A percentile compares a stretch with the other conserved stretches of the same genome.
Conservation (phyloP, 768 basidiomycete genomes). For the Xerocomellus amylosporus region DNA sequence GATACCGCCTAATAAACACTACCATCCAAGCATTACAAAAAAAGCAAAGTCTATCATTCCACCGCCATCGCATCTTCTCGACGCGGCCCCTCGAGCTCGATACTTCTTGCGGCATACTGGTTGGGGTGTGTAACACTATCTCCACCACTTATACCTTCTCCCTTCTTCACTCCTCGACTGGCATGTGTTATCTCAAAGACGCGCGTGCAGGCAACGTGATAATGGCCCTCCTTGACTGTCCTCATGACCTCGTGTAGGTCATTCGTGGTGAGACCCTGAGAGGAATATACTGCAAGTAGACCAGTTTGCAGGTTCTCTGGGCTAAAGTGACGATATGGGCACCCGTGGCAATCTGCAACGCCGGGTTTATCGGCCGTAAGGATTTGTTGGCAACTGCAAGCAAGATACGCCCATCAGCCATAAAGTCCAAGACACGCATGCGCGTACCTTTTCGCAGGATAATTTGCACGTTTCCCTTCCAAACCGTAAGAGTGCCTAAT, state of each 20-base stretch:
- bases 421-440: not conserved
- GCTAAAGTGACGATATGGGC: slow-evolving; percentile 90
- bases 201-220: slow-evolving; percentile 94
- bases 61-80: slow-evolving; percentile 46
- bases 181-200: slow-evolving; percentile 94
- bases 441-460: slow-evolving; percentile 82
- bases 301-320: slow-evolving; percentile 78
- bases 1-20: slow-evolving; percentile 16
- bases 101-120: slow-evolving; percentile 75
- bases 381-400: slow-evolving; percentile 84
- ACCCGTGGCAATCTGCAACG: slow-evolving; percentile 73
- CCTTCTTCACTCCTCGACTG: slow-evolving; percentile 69
- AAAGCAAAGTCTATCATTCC: slow-evolving; percentile 18
- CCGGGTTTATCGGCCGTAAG: slow-evolving; percentile 67
- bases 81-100: slow-evolving; percentile 54
- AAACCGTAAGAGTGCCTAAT: slow-evolving; percentile 93
- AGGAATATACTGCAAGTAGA: slow-evolving; percentile 64
- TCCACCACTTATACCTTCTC: slow-evolving; percentile 81
- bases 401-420: not conserved
- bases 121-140: slow-evolving; percentile 96
- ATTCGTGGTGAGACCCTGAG: slow-evolving; percentile 56
- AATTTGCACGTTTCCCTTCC: slow-evolving; percentile 93
- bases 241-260: slow-evolving; percentile 83
- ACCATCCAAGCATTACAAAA: not conserved
- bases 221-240: slow-evolving; percentile 76